These are phyloP conservation scores for Neofusicoccum sp. DNA, from an alignment of 2,329 filamentous ascomycete species.

Conservation along the genomic window DNA sequence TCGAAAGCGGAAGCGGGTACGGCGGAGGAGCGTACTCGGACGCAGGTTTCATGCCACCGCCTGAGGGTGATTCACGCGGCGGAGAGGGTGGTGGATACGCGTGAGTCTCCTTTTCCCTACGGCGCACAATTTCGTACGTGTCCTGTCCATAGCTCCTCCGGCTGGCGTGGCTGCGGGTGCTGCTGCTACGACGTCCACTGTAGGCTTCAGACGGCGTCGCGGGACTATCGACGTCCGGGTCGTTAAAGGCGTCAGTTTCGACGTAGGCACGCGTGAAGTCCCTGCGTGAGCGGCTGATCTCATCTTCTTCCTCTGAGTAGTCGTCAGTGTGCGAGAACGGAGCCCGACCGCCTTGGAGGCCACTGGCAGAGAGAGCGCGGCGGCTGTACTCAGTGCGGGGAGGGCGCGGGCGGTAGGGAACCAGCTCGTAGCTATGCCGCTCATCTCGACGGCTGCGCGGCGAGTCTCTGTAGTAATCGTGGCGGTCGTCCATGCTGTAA, in stretches of 20 bases:
- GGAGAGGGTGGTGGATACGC: neutral
- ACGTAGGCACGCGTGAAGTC: constrained; percentile 16
- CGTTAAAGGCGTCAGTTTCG: constrained; percentile 15
- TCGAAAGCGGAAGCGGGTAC: neutral
- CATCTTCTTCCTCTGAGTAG: constrained; percentile 13
- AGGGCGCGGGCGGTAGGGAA: neutral
- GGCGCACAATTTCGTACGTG: neutral
- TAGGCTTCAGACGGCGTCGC: constrained; percentile 4
- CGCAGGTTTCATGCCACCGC: constrained; percentile 1
- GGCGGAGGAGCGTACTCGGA: constrained; percentile 2
- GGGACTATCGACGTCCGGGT: neutral
- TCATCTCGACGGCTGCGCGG: neutral
- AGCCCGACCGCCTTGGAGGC: constrained; percentile 5
- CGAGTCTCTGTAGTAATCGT: neutral
- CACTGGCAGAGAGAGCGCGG: constrained; percentile 13
- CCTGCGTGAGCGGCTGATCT: constrained; percentile 8
- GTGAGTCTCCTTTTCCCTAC: neutral
- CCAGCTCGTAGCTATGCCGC: neutral
- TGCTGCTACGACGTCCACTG: constrained; percentile 3
- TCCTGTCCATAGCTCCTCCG: constrained; percentile 1
- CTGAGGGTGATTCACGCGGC: neutral
- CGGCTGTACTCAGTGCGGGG: neutral
- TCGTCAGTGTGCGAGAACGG: constrained; percentile 8
- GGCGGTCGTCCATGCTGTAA: neutral
- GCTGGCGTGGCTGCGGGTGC: constrained; percentile 1